phyloP scores from a whole-genome alignment of 2,329 filamentous ascomycete genomes.

The Didymella pomorum region DNA sequence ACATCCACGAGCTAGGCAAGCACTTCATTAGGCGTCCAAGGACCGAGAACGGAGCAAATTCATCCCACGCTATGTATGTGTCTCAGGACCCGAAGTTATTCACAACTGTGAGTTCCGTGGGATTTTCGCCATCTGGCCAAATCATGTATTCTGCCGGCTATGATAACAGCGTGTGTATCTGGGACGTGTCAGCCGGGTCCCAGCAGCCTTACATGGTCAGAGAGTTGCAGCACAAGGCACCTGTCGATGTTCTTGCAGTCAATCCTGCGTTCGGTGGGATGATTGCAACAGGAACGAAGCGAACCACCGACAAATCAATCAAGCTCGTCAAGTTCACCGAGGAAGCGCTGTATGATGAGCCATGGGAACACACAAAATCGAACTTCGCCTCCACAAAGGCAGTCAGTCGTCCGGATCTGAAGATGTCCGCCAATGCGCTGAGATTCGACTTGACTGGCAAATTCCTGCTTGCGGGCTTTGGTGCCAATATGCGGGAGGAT shows the following conservation, averaged over 20 bases:
- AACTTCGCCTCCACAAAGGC: slow-evolving; percentile 46
- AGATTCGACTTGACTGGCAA: slow-evolving; percentile 46
- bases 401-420: slow-evolving; percentile 35
- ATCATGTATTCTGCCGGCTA: slow-evolving; percentile 63
- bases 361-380: slow-evolving; percentile 10
- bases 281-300: slow-evolving; percentile 60
- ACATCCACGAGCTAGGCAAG: slow-evolving; percentile 62
- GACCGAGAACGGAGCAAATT: slow-evolving; percentile 52
- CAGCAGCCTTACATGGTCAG: slow-evolving; percentile 29
- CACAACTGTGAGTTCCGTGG: slow-evolving; percentile 63
- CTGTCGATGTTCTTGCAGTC: slow-evolving; percentile 62
- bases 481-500: slow-evolving; percentile 47
- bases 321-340: slow-evolving; percentile 41
- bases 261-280: slow-evolving; percentile 39
- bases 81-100: slow-evolving; percentile 63
- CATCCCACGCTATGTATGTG: slow-evolving; percentile 55
- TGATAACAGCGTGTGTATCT: slow-evolving; percentile 59
- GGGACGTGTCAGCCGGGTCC: slow-evolving; percentile 46
- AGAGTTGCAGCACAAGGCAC: slow-evolving; percentile 54
- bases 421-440: slow-evolving; percentile 43
- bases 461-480: slow-evolving; percentile 64
- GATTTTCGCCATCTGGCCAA: slow-evolving; percentile 58
- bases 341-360: slow-evolving; percentile 18
- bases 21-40: slow-evolving; percentile 58
- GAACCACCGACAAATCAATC: slow-evolving; percentile 44